Conservation (phyloP, 495 filamentous ascomycete species). For the Daldinia grandis region DNA sequence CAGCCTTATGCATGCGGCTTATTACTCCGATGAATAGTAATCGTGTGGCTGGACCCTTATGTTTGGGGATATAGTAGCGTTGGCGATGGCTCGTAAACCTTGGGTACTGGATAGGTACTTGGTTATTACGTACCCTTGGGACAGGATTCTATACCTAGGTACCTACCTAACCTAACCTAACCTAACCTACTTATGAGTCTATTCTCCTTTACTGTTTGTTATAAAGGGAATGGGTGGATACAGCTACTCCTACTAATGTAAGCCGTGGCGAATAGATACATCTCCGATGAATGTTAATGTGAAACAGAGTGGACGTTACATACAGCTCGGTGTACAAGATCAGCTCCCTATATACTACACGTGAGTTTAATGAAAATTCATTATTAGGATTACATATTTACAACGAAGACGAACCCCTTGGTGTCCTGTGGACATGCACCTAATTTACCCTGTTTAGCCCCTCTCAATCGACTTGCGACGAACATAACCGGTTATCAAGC, state of each 20-base stretch:
- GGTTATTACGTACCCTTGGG: too few relatives aligned
- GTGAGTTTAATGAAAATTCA: slow-evolving; percentile 14
- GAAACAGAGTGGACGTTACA: slow-evolving; percentile 4
- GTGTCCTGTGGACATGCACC: slow-evolving; percentile 15
- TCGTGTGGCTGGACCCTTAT: too few relatives aligned
- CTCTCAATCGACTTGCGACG: slow-evolving; percentile 6
- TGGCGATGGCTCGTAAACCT: too few relatives aligned
- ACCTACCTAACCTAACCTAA: too few relatives aligned
- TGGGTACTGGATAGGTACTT: too few relatives aligned
- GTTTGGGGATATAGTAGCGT: background rate
- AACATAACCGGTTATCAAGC: slow-evolving; percentile 12
- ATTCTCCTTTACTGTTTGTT: background rate
- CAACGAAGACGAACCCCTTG: slow-evolving; percentile 20
- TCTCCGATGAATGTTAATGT: background rate
- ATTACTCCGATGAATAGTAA: background rate
- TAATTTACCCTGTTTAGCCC: slow-evolving; percentile 16
- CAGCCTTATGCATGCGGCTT: background rate
- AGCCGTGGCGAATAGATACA: slow-evolving; percentile 2
- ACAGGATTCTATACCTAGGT: too few relatives aligned
- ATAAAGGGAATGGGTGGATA: background rate
- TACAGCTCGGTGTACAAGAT: background rate
- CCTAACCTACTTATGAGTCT: too few relatives aligned
- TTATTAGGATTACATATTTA: slow-evolving; percentile 39
- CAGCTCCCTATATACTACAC: background rate
- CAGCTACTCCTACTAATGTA: background rate